Evolutionary conservation across 1,284 basidiomycete species (phyloP), one percentile per base, ranked within the genome.

Genomic region (Malassezia obtusa): DNA sequence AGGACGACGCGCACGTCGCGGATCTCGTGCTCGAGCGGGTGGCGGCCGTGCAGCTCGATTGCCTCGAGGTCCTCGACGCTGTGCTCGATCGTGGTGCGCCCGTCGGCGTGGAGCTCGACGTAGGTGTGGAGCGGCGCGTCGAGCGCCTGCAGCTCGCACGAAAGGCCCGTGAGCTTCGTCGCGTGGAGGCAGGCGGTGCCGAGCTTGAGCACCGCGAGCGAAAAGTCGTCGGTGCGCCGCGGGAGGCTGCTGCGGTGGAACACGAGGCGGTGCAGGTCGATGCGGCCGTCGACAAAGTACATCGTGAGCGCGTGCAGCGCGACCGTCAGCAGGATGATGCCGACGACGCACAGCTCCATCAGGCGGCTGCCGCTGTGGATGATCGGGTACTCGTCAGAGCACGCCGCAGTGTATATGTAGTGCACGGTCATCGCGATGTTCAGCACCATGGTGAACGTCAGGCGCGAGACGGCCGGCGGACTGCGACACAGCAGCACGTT

Each of bases 111-210:
- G 15, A 71, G 52, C 45, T 71, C 65, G 52, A 71, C 60, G 50
- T 62, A 68, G 2, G 68, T 67, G 3, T 48, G 53, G n/a, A 55
- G 49, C 45, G 57, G 61, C 9, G 58, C 57, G 4, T 60, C 49
- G 12, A 68, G 50, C 9, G 57, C 52, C 8, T 59, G 59, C n/a
- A 67, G 49, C 41, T 71, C 64, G 17, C 57, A 51, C 11, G 62
- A 59, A 5, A 71, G 26, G 7, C 68, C 65, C 4, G 61, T 64
- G 14, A 68, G 58, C 3, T 63, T 58, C 3, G 68, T 68, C 37
- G 67, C 66, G 41, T 69, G 61, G 47, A 71, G 62, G 43, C 68
- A 71, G 4, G 65, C 63, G 4, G 67, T 63, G 10, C 67, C 67
- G 19, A 71, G 50, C 52, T 69, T 69, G 60, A 68, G 61, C 5